Percentiles rank a stretch among this genome's conserved stretches.
phyloP scores from a whole-genome alignment of 1,139 yeast species.

The Diutina neorugosa region DNA sequence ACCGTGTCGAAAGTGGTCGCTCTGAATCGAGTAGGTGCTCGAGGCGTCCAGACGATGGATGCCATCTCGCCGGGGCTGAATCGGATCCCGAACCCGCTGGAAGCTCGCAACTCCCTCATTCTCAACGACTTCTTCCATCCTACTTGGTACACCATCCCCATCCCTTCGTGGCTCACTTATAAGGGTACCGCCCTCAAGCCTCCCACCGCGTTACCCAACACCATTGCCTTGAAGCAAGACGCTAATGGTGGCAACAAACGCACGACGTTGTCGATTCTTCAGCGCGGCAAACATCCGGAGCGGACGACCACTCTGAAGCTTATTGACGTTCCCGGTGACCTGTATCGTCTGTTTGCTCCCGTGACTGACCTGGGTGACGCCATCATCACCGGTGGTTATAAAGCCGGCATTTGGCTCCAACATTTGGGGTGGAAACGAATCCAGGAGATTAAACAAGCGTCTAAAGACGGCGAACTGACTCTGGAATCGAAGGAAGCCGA shows the following conservation, averaged over 20 bases:
- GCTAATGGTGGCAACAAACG: not conserved
- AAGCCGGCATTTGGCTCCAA: slow-evolving; percentile 68
- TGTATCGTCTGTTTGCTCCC: slow-evolving; percentile 63
- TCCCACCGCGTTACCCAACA: slow-evolving; percentile 6
- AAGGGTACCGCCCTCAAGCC: slow-evolving; percentile 20
- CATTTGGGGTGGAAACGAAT: slow-evolving; percentile 51
- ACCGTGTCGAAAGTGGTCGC: slow-evolving; percentile 50
- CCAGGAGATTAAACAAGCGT: slow-evolving; percentile 15
- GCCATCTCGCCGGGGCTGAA: slow-evolving; percentile 1
- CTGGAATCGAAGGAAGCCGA: slow-evolving; percentile 4
- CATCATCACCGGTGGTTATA: slow-evolving; percentile 50
- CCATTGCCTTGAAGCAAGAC: not conserved
- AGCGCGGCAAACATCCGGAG: not conserved
- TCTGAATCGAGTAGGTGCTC: slow-evolving; percentile 8
- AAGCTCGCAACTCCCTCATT: slow-evolving; percentile 53
- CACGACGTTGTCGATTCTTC: not conserved
- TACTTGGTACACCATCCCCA: slow-evolving; percentile 71
- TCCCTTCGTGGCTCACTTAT: slow-evolving; percentile 72
- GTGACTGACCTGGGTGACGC: slow-evolving; percentile 56
- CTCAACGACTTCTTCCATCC: slow-evolving; percentile 72
- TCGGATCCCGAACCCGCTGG: slow-evolving; percentile 41
- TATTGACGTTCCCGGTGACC: not conserved
- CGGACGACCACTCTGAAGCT: not conserved
- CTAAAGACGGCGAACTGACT: slow-evolving; percentile 8
- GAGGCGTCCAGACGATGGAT: not conserved